Base-by-base conservation (phyloP, 1,284 basidiomycete species). In the Cystobasidiaceae sp. region DNA sequence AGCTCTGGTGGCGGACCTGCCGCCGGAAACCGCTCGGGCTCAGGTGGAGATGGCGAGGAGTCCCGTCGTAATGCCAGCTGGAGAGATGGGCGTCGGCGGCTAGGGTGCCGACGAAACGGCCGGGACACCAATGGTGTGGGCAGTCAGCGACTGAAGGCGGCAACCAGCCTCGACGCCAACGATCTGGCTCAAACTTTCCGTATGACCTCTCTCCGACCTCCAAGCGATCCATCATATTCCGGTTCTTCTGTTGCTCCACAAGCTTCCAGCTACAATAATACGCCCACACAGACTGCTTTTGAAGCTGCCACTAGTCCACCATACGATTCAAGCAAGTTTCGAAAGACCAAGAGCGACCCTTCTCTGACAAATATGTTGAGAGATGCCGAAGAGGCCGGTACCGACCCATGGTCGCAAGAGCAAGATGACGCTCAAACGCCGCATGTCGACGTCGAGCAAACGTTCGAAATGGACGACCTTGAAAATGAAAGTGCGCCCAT, bases 391-490 rank as follows among this genome's bases (percentile, higher is more conserved):
- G 74, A 72, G 4, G 73, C 70, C 23, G 68, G 70, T 3, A 32
- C 65, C 28, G 69, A 60, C 68, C n/a, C n/a, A 49, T 88, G 33
- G 81, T 82, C 50, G 85, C 82, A 71, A 88, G 85, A 44, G 39
- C 49, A 51, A 27, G n/a, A 44, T 6, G 39, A 56, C 17, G 27
- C 27, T 4, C 17, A 17, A 3, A 13, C 37, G 11, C 37, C 11
- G n/a, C 75, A 74, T 54, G 65, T 39, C 19, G 67, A 68, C 3
- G 76, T 77, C 30, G 71, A 77, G 2, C 77, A 73, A 2, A 73
- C 80, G 67, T 81, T 80, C 60, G 69, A 75, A 15, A 79, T 80
- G 76, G 79, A 81, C 70, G 79, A 80, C n/a, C 37, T 56, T 32
- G 71, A 76, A 25, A 74, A 72, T 19, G n/a, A n/a, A 21, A 43